These are phyloP conservation scores for Wallemia ichthyophaga DNA, from an alignment of 1,284 basidiomycete species.

Conservation along the genomic window DNA sequence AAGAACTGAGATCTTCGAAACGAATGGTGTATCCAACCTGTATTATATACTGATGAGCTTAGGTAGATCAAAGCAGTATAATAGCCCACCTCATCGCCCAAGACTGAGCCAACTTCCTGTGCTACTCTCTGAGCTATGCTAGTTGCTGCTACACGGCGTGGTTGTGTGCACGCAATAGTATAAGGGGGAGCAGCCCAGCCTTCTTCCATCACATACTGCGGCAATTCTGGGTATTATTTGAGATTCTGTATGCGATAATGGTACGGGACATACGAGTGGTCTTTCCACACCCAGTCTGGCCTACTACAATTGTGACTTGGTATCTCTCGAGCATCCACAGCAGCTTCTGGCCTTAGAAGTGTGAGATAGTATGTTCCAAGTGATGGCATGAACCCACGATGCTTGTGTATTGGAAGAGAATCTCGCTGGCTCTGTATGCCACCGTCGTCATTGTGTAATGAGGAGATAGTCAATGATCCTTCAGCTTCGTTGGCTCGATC, in stretches of 20 bases:
- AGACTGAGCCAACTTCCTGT: conserved; percentile 36
- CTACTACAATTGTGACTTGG: conserved; percentile 23
- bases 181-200: conserved; percentile 34
- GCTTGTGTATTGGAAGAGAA: conserved; percentile 58
- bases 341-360: conserved; percentile 4
- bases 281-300: conserved; percentile 90
- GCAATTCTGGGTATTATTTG: conserved; percentile 32
- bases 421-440: conserved; percentile 45
- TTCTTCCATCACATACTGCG: conserved; percentile 70
- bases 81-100: conserved; percentile 33
- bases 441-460: conserved; percentile 8
- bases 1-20: conserved; percentile 57
- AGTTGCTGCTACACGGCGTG: conserved; percentile 72
- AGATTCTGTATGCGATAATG: neutral
- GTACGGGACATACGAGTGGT: conserved; percentile 43
- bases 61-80: no score
- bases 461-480: conserved; percentile 26
- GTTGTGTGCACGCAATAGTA: conserved; percentile 34
- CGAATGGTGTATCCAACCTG: conserved; percentile 61
- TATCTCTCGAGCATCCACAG: conserved; percentile 5
- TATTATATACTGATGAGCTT: neutral
- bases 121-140: conserved; percentile 71
- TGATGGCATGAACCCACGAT: conserved; percentile 24
- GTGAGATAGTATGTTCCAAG: conserved; percentile 2
- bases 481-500: conserved; percentile 53